Conservation (phyloP, 2,329 filamentous ascomycete species). For the Leptodontidium sp. region DNA sequence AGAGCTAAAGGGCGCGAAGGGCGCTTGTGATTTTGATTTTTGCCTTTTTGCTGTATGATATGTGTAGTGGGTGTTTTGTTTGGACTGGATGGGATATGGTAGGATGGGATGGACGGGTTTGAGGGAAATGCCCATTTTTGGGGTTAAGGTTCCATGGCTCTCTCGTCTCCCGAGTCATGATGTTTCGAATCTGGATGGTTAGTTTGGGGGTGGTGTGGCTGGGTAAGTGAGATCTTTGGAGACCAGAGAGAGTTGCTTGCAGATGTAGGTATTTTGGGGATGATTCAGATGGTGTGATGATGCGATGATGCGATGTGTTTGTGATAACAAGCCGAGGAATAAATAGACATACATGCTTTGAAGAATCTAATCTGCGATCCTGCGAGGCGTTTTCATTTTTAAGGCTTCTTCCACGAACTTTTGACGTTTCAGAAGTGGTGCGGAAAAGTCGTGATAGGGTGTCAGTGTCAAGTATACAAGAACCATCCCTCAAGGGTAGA, state of each 20-base stretch:
- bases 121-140: background rate
- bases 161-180: slow-evolving; percentile 2
- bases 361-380: slow-evolving; percentile 14
- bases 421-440: background rate
- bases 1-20: background rate
- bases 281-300: slow-evolving; percentile 4
- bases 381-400: background rate
- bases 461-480: background rate
- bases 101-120: background rate
- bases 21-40: background rate
- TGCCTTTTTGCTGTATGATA: background rate
- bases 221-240: slow-evolving; percentile 2
- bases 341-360: background rate
- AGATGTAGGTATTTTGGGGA: background rate
- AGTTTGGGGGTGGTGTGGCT: background rate
- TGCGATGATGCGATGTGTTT: background rate
- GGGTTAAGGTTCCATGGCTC: too few species aligned
- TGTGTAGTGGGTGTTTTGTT: background rate
- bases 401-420: background rate
- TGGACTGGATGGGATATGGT: background rate
- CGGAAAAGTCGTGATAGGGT: background rate
- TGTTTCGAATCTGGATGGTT: slow-evolving; percentile 6
- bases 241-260: background rate
- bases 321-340: background rate
- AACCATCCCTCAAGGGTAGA: background rate